Evolutionary conservation across 1,139 yeast species (phyloP).

Genomic region (Fermentozyma sake): DNA sequence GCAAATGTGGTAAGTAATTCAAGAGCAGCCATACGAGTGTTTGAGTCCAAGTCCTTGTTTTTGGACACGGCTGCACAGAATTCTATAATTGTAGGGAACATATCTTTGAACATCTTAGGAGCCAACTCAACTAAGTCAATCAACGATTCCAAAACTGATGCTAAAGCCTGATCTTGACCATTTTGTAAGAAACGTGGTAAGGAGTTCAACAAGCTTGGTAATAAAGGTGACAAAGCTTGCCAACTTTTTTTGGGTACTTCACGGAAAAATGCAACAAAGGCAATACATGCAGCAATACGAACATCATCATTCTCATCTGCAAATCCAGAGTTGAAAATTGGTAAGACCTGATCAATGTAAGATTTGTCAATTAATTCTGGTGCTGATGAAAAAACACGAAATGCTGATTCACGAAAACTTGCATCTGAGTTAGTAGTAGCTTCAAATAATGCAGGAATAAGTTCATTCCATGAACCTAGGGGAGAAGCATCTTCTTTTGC

Average conservation of each 20-base stretch:
- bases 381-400: constrained; percentile 79
- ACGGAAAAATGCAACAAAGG: constrained; percentile 87
- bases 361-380: constrained; percentile 71
- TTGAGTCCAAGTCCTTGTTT: constrained; percentile 72
- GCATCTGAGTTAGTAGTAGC: constrained; percentile 61
- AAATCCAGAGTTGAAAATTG: constrained; percentile 75
- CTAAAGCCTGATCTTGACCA: constrained; percentile 76
- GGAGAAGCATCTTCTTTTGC: constrained; percentile 61
- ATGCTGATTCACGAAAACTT: constrained; percentile 85
- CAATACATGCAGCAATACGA: constrained; percentile 86
- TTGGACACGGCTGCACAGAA: constrained; percentile 81
- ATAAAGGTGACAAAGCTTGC: constrained; percentile 68
- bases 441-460: constrained; percentile 68
- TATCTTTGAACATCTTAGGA: constrained; percentile 87
- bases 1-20: constrained; percentile 87
- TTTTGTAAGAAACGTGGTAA: constrained; percentile 77
- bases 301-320: constrained; percentile 76
- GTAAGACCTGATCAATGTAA: constrained; percentile 53
- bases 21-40: constrained; percentile 79
- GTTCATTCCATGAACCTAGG: constrained; percentile 67
- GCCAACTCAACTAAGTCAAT: constrained; percentile 91
- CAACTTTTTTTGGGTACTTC: constrained; percentile 74
- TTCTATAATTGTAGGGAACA: constrained; percentile 82
- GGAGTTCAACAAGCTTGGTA: constrained; percentile 81
- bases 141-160: constrained; percentile 82